phyloP scores from a whole-genome alignment of 805 yeast species.

The Candida xyloterini region DNA sequence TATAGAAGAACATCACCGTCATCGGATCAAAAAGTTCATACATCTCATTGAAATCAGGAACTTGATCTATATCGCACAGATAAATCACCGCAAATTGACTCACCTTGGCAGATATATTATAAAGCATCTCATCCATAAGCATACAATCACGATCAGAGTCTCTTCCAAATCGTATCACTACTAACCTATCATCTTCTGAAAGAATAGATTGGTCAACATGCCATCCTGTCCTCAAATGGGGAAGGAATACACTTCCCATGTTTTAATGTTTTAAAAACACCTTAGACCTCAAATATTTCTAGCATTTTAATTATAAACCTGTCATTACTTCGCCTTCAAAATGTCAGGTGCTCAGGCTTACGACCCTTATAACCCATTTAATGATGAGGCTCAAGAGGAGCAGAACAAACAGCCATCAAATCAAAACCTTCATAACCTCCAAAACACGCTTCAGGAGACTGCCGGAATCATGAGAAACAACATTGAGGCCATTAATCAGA shows the following conservation, averaged over 20 bases:
- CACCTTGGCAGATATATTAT: constrained; percentile 75
- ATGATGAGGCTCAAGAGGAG: constrained; percentile 29
- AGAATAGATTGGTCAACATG: constrained; percentile 97
- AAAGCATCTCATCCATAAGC: constrained; percentile 86
- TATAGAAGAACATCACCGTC: constrained; percentile 88
- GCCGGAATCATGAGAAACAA: constrained; percentile 98
- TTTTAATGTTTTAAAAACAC: neutral
- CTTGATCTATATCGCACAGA: constrained; percentile 83
- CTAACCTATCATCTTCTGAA: constrained; percentile 84
- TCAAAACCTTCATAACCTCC: constrained; percentile 30
- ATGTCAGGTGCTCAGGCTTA: constrained; percentile 35
- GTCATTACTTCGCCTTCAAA: constrained; percentile 3
- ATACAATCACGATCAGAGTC: constrained; percentile 76
- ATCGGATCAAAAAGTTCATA: constrained; percentile 88
- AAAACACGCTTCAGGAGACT: constrained; percentile 55
- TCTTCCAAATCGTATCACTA: constrained; percentile 84
- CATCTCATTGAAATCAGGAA: constrained; percentile 88
- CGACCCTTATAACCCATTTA: constrained; percentile 35
- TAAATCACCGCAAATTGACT: constrained; percentile 86
- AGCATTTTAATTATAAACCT: neutral
- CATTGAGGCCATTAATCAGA: constrained; percentile 90
- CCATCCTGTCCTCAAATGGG: constrained; percentile 85
- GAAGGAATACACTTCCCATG: constrained; percentile 84
- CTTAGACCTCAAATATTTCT: neutral
- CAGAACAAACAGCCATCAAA: constrained; percentile 17